Percentiles rank a stretch among this genome's conserved stretches.
phyloP scores from a whole-genome alignment of 192 early-diverging fungal genomes.

The Linnemannia schmuckeri region DNA sequence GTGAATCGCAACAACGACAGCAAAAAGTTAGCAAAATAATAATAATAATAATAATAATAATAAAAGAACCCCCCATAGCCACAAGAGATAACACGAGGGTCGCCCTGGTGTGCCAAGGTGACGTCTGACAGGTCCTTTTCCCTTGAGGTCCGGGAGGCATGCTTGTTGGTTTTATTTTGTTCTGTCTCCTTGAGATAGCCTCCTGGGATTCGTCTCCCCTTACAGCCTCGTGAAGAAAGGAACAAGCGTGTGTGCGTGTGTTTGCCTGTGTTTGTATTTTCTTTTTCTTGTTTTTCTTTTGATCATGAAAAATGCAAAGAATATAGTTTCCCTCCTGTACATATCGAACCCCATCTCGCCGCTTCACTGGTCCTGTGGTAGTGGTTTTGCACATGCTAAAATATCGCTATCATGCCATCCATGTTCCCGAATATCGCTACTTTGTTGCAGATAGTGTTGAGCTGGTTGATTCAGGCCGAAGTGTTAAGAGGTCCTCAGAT shows the following conservation, averaged over 20 bases:
- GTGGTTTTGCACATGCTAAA: constrained; percentile 44
- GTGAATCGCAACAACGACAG: not conserved
- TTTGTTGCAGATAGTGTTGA: not conserved
- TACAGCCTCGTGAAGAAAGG: constrained; percentile 4
- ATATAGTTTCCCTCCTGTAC: constrained; percentile 13
- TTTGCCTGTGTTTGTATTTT: not conserved
- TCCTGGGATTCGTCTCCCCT: constrained; percentile 3
- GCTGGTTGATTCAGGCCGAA: not conserved
- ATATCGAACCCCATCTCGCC: constrained; percentile 9
- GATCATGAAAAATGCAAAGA: constrained; percentile 7
- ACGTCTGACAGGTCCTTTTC: not conserved
- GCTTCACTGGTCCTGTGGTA: not conserved
- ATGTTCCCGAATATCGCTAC: not conserved
- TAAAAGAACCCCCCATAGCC: not conserved
- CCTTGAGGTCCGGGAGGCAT: not conserved
- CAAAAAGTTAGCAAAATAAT: not conserved
- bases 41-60: too few species aligned
- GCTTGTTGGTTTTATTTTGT: not conserved
- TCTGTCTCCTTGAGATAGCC: constrained; percentile 16
- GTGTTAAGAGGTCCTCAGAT: not conserved
- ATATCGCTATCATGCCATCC: constrained; percentile 22
- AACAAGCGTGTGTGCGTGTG: not conserved
- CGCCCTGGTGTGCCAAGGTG: not conserved
- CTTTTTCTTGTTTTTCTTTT: not conserved
- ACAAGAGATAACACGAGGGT: not conserved